Conservation (phyloP, 2,329 filamentous ascomycete species). For the Neobulgaria alba region DNA sequence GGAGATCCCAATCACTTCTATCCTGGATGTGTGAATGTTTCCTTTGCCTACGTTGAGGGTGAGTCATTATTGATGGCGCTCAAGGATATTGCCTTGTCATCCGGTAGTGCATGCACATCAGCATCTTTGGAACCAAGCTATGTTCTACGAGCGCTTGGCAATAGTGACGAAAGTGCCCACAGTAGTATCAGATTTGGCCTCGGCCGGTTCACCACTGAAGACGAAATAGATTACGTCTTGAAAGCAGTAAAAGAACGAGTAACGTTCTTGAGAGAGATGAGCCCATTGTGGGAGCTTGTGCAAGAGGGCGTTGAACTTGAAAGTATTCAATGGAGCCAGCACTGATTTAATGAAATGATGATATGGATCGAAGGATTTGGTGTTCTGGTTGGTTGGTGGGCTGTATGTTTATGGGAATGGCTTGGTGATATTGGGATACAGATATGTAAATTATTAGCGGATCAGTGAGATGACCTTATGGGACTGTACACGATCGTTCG, state of each 20-base stretch:
- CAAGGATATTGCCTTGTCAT: slow-evolving; percentile 95
- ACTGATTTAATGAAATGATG: slow-evolving; percentile 56
- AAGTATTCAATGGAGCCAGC: slow-evolving; percentile 97
- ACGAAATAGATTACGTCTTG: slow-evolving; percentile 93
- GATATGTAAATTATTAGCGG: slow-evolving; percentile 10
- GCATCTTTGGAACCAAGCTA: slow-evolving; percentile 95
- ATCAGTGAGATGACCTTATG: slow-evolving; percentile 2
- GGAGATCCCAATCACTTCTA: slow-evolving; percentile 79
- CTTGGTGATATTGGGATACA: slow-evolving; percentile 1
- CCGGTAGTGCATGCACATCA: slow-evolving; percentile 93
- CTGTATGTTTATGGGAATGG: not conserved
- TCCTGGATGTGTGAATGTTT: slow-evolving; percentile 95
- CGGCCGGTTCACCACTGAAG: slow-evolving; percentile 89
- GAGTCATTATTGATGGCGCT: slow-evolving; percentile 97
- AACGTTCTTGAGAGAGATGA: slow-evolving; percentile 86
- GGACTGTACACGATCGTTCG: slow-evolving; percentile 11
- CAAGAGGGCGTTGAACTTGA: slow-evolving; percentile 94
- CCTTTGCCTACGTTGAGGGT: slow-evolving; percentile 96
- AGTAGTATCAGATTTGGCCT: slow-evolving; percentile 98
- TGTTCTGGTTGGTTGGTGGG: not conserved
- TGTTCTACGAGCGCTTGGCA: slow-evolving; percentile 86
- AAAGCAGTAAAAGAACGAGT: slow-evolving; percentile 90
- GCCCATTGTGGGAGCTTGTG: slow-evolving; percentile 93
- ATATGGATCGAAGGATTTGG: not conserved
- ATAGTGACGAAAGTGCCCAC: slow-evolving; percentile 94